A percentile compares a stretch with the other conserved stretches of the same genome.
Conservation (phyloP, 805 yeast species). For the Metschnikowia continentalis region DNA sequence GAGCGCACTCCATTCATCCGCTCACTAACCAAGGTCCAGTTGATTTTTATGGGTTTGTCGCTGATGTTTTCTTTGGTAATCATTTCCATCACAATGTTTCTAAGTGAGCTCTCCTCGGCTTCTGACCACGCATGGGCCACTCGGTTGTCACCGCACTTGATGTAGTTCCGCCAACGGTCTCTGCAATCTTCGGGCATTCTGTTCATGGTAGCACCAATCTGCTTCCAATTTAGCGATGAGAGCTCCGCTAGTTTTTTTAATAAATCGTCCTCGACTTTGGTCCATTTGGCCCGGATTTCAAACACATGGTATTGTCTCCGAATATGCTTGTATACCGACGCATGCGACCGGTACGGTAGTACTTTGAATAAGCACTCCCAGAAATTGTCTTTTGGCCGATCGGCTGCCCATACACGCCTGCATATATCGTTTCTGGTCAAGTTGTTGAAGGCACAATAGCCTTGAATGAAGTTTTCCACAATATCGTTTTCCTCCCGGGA, state of each 20-base stretch:
- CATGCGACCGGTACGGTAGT: slow-evolving; percentile 79
- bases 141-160: slow-evolving; percentile 81
- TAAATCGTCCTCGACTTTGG: slow-evolving; percentile 69
- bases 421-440: slow-evolving; percentile 68
- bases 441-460: slow-evolving; percentile 61
- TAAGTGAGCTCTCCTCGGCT: slow-evolving; percentile 64
- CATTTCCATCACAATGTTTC: slow-evolving; percentile 50
- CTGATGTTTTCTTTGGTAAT: slow-evolving; percentile 23
- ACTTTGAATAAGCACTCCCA: slow-evolving; percentile 83
- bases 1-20: slow-evolving; percentile 85
- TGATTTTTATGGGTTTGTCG: slow-evolving; percentile 45
- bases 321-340: slow-evolving; percentile 89
- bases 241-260: slow-evolving; percentile 60
- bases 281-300: slow-evolving; percentile 88
- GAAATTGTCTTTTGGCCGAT: slow-evolving; percentile 79
- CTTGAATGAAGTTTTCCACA: slow-evolving; percentile 66
- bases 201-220: slow-evolving; percentile 71
- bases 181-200: slow-evolving; percentile 98
- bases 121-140: slow-evolving; percentile 75
- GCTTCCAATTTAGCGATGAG: slow-evolving; percentile 83
- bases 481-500: slow-evolving; percentile 63
- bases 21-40: slow-evolving; percentile 92
- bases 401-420: slow-evolving; percentile 82
- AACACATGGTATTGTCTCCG: slow-evolving; percentile 86
- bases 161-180: slow-evolving; percentile 93